Percentiles rank a stretch among this genome's conserved stretches.
Conservation (phyloP, 139 green algal species). For the Dunaliella sp. region DNA sequence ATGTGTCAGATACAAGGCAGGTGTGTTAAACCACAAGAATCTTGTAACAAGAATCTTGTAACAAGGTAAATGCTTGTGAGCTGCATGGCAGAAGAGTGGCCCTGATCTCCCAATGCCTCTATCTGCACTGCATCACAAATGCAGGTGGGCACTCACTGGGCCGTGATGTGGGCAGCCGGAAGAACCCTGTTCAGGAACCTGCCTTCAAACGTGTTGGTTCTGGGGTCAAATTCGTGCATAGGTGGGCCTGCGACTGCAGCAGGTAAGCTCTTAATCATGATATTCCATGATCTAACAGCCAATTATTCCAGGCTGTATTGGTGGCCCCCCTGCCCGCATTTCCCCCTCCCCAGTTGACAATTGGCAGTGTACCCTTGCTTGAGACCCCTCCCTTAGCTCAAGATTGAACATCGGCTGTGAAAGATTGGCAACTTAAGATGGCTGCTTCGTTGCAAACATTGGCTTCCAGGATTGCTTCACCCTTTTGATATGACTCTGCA, state of each 20-base stretch:
- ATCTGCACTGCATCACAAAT: too few species aligned
- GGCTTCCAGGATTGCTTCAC: not conserved
- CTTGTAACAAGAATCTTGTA: too few species aligned
- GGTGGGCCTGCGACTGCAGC: conserved; percentile 76
- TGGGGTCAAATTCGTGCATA: conserved; percentile 73
- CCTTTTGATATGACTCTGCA: not conserved
- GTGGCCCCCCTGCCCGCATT: not conserved
- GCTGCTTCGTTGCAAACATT: not conserved
- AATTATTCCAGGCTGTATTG: not conserved
- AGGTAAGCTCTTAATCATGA: conserved; percentile 18
- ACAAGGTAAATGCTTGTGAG: too few species aligned
- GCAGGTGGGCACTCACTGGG: conserved; percentile 43
- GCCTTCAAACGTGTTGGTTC: conserved; percentile 50
- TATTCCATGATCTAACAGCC: not conserved
- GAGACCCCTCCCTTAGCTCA: too few species aligned
- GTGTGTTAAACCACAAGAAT: too few species aligned
- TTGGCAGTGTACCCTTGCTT: too few species aligned
- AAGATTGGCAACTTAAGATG: not conserved
- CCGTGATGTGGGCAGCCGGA: conserved; percentile 23
- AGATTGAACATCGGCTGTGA: not conserved
- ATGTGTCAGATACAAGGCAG: too few species aligned
- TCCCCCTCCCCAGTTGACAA: not conserved
- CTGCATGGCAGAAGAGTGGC: too few species aligned
- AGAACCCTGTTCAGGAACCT: conserved; percentile 33
- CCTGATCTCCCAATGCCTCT: too few species aligned